Percentiles rank a stretch among this genome's conserved stretches.
phyloP scores from a whole-genome alignment of 148 eudicot genomes.

The Rhododendron simsii region DNA sequence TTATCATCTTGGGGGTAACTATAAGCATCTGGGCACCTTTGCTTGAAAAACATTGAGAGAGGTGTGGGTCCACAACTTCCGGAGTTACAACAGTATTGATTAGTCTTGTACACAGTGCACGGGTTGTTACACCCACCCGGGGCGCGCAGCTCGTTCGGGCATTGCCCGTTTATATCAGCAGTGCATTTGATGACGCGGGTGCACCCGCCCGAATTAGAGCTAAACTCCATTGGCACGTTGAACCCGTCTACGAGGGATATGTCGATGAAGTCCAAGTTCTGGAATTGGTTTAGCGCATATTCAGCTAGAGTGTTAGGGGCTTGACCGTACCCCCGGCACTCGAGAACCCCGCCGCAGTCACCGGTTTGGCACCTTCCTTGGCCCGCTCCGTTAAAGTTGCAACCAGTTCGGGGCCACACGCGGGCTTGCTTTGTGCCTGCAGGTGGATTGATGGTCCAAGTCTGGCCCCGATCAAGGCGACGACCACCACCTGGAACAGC shows the following conservation, averaged over 20 bases:
- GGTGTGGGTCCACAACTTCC: slow-evolving; percentile 30
- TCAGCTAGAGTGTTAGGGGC: slow-evolving; percentile 51
- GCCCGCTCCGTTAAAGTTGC: slow-evolving; percentile 31
- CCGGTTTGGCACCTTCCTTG: slow-evolving; percentile 40
- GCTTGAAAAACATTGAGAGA: slow-evolving; percentile 36
- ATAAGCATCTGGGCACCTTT: slow-evolving; percentile 30
- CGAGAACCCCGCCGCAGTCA: slow-evolving; percentile 42
- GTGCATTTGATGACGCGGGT: slow-evolving; percentile 16
- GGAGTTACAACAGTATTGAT: slow-evolving; percentile 34
- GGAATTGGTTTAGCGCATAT: slow-evolving; percentile 28
- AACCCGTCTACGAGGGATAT: slow-evolving; percentile 29
- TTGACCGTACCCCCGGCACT: slow-evolving; percentile 30
- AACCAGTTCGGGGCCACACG: slow-evolving; percentile 28
- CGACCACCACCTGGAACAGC: background rate
- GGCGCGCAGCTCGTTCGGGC: slow-evolving; percentile 20
- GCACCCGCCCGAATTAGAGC: slow-evolving; percentile 8
- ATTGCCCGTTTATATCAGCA: slow-evolving; percentile 14
- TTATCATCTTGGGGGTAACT: slow-evolving; percentile 41
- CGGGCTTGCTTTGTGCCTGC: background rate
- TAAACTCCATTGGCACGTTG: slow-evolving; percentile 31
- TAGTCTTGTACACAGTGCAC: slow-evolving; percentile 33
- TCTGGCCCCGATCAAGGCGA: background rate
- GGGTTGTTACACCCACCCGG: slow-evolving; percentile 45
- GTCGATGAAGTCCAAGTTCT: slow-evolving; percentile 46
- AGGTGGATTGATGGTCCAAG: background rate